Base-by-base conservation (phyloP, 2,329 filamentous ascomycete species). In the Lasiodiplodia citricola region DNA sequence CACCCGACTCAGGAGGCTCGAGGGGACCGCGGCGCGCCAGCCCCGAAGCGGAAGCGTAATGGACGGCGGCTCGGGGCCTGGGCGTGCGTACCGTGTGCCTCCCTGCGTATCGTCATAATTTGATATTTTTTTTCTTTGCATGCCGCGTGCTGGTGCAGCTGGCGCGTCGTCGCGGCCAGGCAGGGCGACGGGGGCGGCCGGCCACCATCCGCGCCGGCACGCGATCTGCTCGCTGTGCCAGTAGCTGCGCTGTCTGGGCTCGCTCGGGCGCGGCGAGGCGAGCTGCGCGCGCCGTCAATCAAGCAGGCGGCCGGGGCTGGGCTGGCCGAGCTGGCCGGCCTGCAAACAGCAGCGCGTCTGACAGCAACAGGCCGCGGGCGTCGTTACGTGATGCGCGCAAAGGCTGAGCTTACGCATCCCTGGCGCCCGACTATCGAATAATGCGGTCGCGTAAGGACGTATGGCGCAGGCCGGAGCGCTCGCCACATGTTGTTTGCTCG, bases 71-170 rank as follows among this genome's bases (percentile, higher is more conserved):
- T 63, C 58, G 58, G 41, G 41, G 58, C 37, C 58, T 63, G 41
- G 41, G 58, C 60, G 60, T 52, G 60, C 60, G 31, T 52, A 31
- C 63, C 63, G 51, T 66, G 51, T 56, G 63, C 25, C 50, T 56
- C 52, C 63, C 63, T 66, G 63, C 63, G 63, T 56, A 66, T 66
- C 63, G 63, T 66, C 63, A 66, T 66, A 41, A 66, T 56, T 56
- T 56, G 51, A 56, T 44, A 37, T 64, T 52, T 64, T 64, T 38
- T 62, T 62, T 62, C 28, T 63, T 63, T 50, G 58, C 58, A 51
- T 63, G 58, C 58, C 58, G 47, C 31, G 58, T 63, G 58, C 58
- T 51, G 58, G 31, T 25, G 60, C 58, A 63, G 58, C 60, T 51
- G 44, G 47, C 44, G 60, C 47, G 60, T 64, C 60, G 60, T 35